These are phyloP conservation scores for Oenanthe javanica DNA, from an alignment of 140 eudicot genomes.

Conservation along the genomic window DNA sequence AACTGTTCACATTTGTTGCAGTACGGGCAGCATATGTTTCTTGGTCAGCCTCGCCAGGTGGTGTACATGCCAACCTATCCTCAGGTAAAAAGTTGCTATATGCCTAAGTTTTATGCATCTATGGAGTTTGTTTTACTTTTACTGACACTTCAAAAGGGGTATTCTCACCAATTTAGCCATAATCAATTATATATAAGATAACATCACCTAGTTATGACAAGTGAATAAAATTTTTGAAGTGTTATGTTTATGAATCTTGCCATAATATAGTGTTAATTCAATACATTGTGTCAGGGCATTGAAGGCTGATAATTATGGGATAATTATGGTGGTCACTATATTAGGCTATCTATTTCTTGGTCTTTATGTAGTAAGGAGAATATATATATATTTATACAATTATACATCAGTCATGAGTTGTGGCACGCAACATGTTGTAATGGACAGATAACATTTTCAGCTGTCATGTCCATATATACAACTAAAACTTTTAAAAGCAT, in stretches of 20 bases:
- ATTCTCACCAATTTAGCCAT: background rate
- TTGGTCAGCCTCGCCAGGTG: constrained; percentile 77
- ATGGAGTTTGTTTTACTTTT: background rate
- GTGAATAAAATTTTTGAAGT: background rate
- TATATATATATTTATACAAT: background rate
- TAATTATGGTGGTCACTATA: background rate
- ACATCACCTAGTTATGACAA: background rate
- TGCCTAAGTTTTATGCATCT: background rate
- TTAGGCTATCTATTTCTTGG: background rate
- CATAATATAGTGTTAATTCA: background rate
- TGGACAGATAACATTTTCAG: background rate
- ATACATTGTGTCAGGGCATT: background rate
- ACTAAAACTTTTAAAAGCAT: background rate
- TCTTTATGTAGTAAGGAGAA: background rate
- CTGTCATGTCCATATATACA: background rate
- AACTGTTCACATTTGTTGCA: constrained; percentile 20
- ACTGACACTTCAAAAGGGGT: constrained; percentile 1
- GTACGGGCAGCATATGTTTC: constrained; percentile 91
- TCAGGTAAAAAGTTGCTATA: constrained; percentile 40
- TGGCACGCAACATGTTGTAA: background rate
- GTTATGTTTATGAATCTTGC: background rate
- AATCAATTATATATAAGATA: background rate
- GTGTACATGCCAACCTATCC: constrained; percentile 85
- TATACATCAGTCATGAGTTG: background rate
- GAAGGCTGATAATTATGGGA: background rate